Base-by-base conservation (phyloP, 2,329 filamentous ascomycete species). In the Colletotrichum brevisporum region DNA sequence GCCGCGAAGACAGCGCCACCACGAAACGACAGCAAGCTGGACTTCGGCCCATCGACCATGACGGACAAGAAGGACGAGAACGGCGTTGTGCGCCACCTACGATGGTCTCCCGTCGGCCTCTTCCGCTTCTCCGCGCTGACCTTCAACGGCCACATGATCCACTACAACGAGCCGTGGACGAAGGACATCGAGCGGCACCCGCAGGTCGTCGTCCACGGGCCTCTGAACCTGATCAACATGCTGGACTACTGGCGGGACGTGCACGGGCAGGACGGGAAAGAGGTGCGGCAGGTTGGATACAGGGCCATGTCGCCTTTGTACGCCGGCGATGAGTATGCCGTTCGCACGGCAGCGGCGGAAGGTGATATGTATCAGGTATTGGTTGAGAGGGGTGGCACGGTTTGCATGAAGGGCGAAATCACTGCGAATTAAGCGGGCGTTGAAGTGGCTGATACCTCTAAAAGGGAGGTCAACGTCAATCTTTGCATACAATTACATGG, bases 91-190 rank as follows among this genome's bases (percentile, higher is more conserved):
- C 75, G 83, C 10, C 75, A 77, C 15, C 61, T 85, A 5, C 73
- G 74, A 21, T 86, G 83, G 83, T 86, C 85, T 0, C 79, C 83
- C 0, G 80, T 82, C 0, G 83, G 81, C 2, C 85, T 97, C 1
- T 97, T 96, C 80, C 89, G 93, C 18, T 97, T 94, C 83, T 94
- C 92, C 0, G 93, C 93, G 0, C 82, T 97, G 48, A 97, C 93
- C 0, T 94, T 94, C 83, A 97, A 97, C 76, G 93, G 89, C 0
- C 94, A 97, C 78, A 90, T 89, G 72, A 97, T 97, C 63, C 94
- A 97, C 78, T 91, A 95, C 73, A 92, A 94, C 75, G 85, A 87
- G 26, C 76, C 83, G 13, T 95, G 92, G 83, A 88, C 89, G 15
- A 83, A 83, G 5, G 81, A 84, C 5, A 83, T 91, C 8, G 91